Base-by-base conservation (phyloP, 192 early-diverging fungal species). In the Backusella morwellensis region DNA sequence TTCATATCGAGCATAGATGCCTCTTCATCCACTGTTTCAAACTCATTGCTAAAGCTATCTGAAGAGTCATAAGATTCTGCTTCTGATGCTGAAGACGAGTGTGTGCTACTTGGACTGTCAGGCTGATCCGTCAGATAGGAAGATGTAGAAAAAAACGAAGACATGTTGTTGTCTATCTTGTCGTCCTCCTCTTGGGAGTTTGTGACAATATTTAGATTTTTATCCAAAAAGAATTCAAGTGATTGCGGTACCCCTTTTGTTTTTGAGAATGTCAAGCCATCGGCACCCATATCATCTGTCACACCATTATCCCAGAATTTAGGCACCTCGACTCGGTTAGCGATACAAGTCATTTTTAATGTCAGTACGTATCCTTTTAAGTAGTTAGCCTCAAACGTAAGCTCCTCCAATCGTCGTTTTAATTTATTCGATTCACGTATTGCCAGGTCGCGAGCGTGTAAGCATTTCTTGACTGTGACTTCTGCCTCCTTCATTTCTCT, bases 401-500 rank as follows among this genome's bases (percentile, higher is more conserved):
- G 74, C 8, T 76, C 76, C 63, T 86, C 82, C 36, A 85, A 73
- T 38, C 79, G 78, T 32, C 68, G 75, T 50, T 82, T 80, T 40
- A 83, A 79, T 69, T 84, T 78, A 32, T 78, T 54, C 15, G 76
- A 63, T 54, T 85, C 86, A 29, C 77, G 82, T 0, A 70, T 44
- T 4, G 90, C 85, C 67, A 85, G 79, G 66, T 90, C 84, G n/a
- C 88, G 86, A 9, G 79, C 81, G 38, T 91, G 85, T 7, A 90
- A 83, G 36, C 93, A 86, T 38, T 86, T 84, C 77, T 91, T 88
- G 29, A 95, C 91, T 34, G 89, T 85, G 47, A 85, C 88, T 81
- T 97, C 95, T 1, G 95, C 87, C 26, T 91, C 86, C 68, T 88
- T 80, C 50, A 95, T 85, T 72, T 97, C 91, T 63, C 88, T 86